Evolutionary conservation across 257 asterid species (phyloP).

Genomic region (Nicotiana attenuata): DNA sequence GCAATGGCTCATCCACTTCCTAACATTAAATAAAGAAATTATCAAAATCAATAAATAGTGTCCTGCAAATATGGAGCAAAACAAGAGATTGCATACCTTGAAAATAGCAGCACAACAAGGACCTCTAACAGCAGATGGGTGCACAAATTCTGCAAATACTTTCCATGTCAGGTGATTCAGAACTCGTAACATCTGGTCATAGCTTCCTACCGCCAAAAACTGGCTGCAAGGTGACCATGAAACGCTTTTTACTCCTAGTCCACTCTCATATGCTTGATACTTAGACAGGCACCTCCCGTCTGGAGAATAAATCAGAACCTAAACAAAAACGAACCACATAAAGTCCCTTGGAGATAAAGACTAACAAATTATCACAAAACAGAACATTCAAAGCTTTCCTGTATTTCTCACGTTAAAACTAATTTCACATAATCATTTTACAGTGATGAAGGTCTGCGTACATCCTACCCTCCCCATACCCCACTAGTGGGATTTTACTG

Average conservation of each 20-base stretch:
- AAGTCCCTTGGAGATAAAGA: conserved; percentile 12
- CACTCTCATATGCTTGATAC: conserved; percentile 97
- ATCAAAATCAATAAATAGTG: not conserved
- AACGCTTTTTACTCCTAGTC: conserved; percentile 92
- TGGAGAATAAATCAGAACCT: conserved; percentile 92
- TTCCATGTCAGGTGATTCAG: conserved; percentile 98
- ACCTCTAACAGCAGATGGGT: conserved; percentile 70
- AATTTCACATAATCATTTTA: not conserved
- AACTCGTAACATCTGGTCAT: conserved; percentile 96
- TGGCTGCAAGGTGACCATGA: conserved; percentile 98
- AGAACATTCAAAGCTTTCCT: not conserved
- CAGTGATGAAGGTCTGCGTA: not conserved
- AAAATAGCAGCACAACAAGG: conserved; percentile 95
- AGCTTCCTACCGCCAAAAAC: conserved; percentile 93
- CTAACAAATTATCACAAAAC: not conserved
- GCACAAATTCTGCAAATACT: conserved; percentile 95
- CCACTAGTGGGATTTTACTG: too few species aligned
- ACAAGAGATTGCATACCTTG: conserved; percentile 47
- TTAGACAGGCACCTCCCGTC: conserved; percentile 94
- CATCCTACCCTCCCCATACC: too few species aligned
- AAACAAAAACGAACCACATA: conserved; percentile 18
- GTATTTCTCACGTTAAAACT: not conserved
- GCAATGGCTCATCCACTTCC: conserved; percentile 96
- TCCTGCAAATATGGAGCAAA: conserved; percentile 7
- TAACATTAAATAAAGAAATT: conserved; percentile 23